Evolutionary conservation across 108 stramenopile species (phyloP).

Genomic region (Nitzschia putrida): DNA sequence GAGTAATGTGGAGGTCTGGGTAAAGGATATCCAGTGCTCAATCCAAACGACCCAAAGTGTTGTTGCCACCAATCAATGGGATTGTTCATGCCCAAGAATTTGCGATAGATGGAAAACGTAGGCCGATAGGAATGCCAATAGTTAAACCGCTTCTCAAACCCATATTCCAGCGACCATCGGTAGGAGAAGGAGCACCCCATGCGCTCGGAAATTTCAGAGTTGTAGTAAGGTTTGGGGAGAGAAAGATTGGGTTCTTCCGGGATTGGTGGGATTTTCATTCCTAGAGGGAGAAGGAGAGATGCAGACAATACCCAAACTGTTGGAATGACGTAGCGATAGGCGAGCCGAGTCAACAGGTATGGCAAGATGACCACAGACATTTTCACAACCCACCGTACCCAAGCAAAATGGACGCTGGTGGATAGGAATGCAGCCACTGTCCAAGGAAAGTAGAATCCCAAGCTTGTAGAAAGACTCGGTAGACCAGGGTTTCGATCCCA

Average conservation of each 20-base stretch:
- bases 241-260: slow-evolving; percentile 13
- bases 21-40: slow-evolving; percentile 54
- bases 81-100: slow-evolving; percentile 17
- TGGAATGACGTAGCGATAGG: slow-evolving; percentile 28
- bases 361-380: slow-evolving; percentile 29
- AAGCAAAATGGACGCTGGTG: slow-evolving; percentile 66
- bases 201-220: slow-evolving; percentile 58
- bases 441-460: slow-evolving; percentile 65
- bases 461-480: slow-evolving; percentile 51
- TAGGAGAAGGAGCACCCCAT: slow-evolving; percentile 62
- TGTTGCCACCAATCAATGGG: slow-evolving; percentile 33
- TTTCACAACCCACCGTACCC: slow-evolving; percentile 53
- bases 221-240: slow-evolving; percentile 52
- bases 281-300: slow-evolving; percentile 7
- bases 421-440: slow-evolving; percentile 48
- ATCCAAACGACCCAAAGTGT: slow-evolving; percentile 54
- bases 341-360: slow-evolving; percentile 16
- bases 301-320: slow-evolving; percentile 34
- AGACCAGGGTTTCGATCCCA: slow-evolving; percentile 61
- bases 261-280: background rate
- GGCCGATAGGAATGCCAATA: slow-evolving; percentile 68
- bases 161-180: slow-evolving; percentile 52
- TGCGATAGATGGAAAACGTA: slow-evolving; percentile 49
- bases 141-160: slow-evolving; percentile 60
- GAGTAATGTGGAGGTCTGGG: slow-evolving; percentile 62